phyloP scores from a whole-genome alignment of 2,329 filamentous ascomycete species.

The Cercospora sojina region DNA sequence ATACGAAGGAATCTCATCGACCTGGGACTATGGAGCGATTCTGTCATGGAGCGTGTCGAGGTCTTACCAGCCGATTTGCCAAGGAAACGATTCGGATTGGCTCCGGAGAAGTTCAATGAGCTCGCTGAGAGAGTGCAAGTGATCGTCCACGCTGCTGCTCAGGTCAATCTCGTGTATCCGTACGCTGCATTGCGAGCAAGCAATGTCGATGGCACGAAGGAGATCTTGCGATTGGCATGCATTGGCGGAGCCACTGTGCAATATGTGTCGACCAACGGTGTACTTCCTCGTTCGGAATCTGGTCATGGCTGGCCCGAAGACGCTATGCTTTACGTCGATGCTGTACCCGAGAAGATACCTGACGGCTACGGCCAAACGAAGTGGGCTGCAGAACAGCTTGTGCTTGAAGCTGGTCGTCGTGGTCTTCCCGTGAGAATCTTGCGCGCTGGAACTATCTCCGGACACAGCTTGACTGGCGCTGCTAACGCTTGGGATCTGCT shows the following conservation, averaged over 20 bases:
- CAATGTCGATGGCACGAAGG: constrained; percentile 76
- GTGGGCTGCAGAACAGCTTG: constrained; percentile 76
- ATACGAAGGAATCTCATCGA: constrained; percentile 76
- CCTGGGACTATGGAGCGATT: constrained; percentile 73
- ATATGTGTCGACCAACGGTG: constrained; percentile 77
- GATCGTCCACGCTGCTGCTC: constrained; percentile 74
- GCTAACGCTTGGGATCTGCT: constrained; percentile 77
- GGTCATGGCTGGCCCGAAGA: constrained; percentile 70
- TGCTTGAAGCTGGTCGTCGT: constrained; percentile 65
- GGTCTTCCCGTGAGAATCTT: constrained; percentile 70
- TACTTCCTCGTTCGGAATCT: constrained; percentile 64
- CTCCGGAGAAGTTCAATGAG: constrained; percentile 63
- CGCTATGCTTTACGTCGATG: constrained; percentile 63
- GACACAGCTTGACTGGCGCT: constrained; percentile 71
- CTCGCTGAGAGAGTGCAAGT: constrained; percentile 67
- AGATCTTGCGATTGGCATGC: constrained; percentile 70
- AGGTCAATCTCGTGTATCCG: constrained; percentile 77
- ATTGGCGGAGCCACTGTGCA: constrained; percentile 69
- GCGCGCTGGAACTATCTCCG: constrained; percentile 74
- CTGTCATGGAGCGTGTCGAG: constrained; percentile 74
- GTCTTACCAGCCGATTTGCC: constrained; percentile 72
- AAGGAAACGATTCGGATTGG: constrained; percentile 66
- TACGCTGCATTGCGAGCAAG: constrained; percentile 72
- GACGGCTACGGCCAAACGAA: constrained; percentile 80
- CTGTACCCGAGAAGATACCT: constrained; percentile 65